These are phyloP conservation scores for Rubroshorea leprosula DNA, from an alignment of 345 rosid species.

Conservation along the genomic window DNA sequence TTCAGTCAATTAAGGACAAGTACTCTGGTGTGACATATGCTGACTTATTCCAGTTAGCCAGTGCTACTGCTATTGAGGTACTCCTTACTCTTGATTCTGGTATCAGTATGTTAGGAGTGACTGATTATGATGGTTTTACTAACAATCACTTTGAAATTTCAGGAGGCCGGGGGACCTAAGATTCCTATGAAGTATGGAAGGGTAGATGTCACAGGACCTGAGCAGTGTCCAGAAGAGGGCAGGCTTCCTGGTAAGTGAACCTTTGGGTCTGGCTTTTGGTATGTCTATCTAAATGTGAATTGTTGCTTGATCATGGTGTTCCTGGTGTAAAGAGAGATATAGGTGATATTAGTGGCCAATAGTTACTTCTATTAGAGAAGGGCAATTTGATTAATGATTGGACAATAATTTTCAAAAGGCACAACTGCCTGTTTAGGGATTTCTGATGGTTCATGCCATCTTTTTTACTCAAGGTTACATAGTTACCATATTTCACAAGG, in stretches of 20 bases:
- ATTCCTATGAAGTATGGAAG: slow-evolving; percentile 94
- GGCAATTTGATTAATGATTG: neutral
- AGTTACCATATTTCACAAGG: neutral
- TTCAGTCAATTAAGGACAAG: slow-evolving; percentile 79
- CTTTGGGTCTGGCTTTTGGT: neutral
- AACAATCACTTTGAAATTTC: slow-evolving; percentile 15
- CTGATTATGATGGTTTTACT: slow-evolving; percentile 4
- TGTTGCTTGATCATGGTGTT: neutral
- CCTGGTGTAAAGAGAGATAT: slow-evolving; percentile 2
- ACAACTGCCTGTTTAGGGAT: neutral
- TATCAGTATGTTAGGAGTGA: neutral
- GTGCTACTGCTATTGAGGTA: slow-evolving; percentile 95
- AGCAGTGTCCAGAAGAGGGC: slow-evolving; percentile 94
- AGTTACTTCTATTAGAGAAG: neutral
- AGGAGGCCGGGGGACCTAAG: slow-evolving; percentile 96
- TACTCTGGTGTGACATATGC: slow-evolving; percentile 75
- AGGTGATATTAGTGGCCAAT: neutral
- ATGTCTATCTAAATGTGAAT: neutral
- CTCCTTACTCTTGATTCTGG: slow-evolving; percentile 14
- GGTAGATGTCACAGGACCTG: slow-evolving; percentile 68
- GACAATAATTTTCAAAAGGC: neutral
- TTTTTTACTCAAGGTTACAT: neutral
- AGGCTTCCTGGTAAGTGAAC: slow-evolving; percentile 85
- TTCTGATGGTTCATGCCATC: neutral
- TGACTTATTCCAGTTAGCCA: slow-evolving; percentile 90